Conservation (phyloP, 495 filamentous ascomycete species). For the Tuber aestivum region DNA sequence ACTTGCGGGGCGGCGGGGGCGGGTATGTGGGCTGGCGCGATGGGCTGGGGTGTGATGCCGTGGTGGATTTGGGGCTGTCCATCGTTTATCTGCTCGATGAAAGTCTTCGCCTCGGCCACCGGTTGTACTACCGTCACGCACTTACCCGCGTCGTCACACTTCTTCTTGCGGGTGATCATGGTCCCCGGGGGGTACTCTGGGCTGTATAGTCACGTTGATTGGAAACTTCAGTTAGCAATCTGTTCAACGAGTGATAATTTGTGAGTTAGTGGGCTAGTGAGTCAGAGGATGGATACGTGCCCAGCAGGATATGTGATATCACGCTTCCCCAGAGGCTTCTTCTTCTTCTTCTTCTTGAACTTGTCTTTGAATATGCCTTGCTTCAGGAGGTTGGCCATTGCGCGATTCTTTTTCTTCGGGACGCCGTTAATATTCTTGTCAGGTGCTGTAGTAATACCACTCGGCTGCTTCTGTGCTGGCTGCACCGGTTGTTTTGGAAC, state of each 20-base stretch:
- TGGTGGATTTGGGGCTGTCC: slow-evolving; percentile 15
- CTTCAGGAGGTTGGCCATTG: background rate
- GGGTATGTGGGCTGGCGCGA: background rate
- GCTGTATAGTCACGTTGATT: slow-evolving; percentile 11
- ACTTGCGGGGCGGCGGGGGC: background rate
- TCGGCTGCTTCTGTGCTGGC: slow-evolving; percentile 4
- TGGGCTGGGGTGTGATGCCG: background rate
- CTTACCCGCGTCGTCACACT: slow-evolving; percentile 9
- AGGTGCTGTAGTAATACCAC: background rate
- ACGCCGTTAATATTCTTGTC: slow-evolving; percentile 13
- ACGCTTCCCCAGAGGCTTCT: slow-evolving; percentile 23
- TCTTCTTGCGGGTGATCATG: slow-evolving; percentile 21
- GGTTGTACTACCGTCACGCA: slow-evolving; percentile 8
- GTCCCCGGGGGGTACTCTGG: slow-evolving; percentile 32
- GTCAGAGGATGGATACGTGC: slow-evolving; percentile 9
- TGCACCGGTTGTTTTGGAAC: background rate
- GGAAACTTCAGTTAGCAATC: background rate
- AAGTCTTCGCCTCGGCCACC: background rate
- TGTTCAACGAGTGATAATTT: slow-evolving; percentile 11
- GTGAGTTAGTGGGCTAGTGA: background rate
- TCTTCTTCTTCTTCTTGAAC: slow-evolving; percentile 10
- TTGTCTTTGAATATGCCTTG: background rate
- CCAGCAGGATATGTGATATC: slow-evolving; percentile 27
- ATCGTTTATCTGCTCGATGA: slow-evolving; percentile 9
- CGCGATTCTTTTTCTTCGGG: background rate